phyloP scores from a whole-genome alignment of 2,329 filamentous ascomycete species.

The Colletotrichum sp. region DNA sequence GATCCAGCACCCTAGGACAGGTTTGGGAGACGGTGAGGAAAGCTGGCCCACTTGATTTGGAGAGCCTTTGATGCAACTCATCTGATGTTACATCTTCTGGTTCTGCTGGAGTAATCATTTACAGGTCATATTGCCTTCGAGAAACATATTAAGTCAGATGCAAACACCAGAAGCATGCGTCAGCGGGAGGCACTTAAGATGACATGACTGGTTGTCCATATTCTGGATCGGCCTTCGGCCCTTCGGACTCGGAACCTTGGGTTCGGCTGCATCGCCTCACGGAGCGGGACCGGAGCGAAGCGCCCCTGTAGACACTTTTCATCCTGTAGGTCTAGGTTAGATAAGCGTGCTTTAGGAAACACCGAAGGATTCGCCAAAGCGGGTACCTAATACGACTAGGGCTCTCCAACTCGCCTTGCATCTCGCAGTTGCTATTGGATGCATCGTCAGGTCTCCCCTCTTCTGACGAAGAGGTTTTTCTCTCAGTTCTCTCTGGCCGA shows the following conservation, averaged over 20 bases:
- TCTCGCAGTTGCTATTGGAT: not conserved
- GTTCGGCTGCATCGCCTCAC: not conserved
- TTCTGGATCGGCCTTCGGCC: not conserved
- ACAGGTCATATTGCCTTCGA: not conserved
- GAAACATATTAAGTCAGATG: not conserved
- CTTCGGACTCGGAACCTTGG: not conserved
- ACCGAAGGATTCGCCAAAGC: not conserved
- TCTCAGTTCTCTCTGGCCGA: not conserved
- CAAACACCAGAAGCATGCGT: not conserved
- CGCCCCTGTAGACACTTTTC: not conserved
- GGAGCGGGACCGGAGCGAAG: not conserved
- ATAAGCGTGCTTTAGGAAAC: not conserved
- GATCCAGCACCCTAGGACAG: constrained; percentile 19
- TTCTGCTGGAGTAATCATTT: not conserved
- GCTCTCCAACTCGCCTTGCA: not conserved
- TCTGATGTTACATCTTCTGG: not conserved
- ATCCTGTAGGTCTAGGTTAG: not conserved
- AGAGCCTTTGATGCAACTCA: not conserved
- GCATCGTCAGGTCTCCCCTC: not conserved
- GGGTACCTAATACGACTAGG: not conserved
- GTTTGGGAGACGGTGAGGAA: constrained; percentile 19
- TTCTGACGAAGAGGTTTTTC: not conserved
- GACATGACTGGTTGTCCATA: not conserved
- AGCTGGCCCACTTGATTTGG: not conserved
- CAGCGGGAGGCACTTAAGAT: not conserved